These are phyloP conservation scores for Acanthamoeba sp. DNA, from an alignment of 208 protist genomes.

Conservation along the genomic window DNA sequence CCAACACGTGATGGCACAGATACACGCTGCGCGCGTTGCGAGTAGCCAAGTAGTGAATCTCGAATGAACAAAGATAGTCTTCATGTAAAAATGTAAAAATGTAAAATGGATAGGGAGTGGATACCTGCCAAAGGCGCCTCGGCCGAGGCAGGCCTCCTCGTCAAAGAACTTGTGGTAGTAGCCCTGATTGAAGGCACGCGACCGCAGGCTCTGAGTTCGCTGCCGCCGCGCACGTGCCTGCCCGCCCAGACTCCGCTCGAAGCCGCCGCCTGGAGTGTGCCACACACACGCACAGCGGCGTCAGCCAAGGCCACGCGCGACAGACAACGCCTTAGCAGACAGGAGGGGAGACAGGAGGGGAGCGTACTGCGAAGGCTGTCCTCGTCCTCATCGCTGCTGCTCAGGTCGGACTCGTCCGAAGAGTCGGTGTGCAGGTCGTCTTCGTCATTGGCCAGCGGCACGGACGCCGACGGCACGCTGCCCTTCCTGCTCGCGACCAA, in stretches of 20 bases:
- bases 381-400: neutral
- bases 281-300: no score
- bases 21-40: neutral
- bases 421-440: neutral
- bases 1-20: conserved; percentile 58
- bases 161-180: conserved; percentile 69
- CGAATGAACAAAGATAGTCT: neutral
- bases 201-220: conserved; percentile 4
- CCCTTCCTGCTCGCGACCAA: no score
- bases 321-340: neutral
- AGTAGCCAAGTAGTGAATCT: neutral
- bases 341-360: neutral
- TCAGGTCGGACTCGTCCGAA: neutral
- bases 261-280: no score
- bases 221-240: neutral
- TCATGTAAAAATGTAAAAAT: neutral
- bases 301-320: no score
- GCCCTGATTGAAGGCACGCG: conserved; percentile 59
- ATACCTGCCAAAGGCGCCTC: conserved; percentile 57
- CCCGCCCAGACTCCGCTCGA: no score
- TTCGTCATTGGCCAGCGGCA: neutral
- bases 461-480: no score
- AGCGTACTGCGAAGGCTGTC: neutral
- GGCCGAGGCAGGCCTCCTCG: conserved; percentile 15
- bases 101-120: neutral